Evolutionary conservation across 2,329 filamentous ascomycete species (phyloP).

Genomic region (Rosellinia necatrix): DNA sequence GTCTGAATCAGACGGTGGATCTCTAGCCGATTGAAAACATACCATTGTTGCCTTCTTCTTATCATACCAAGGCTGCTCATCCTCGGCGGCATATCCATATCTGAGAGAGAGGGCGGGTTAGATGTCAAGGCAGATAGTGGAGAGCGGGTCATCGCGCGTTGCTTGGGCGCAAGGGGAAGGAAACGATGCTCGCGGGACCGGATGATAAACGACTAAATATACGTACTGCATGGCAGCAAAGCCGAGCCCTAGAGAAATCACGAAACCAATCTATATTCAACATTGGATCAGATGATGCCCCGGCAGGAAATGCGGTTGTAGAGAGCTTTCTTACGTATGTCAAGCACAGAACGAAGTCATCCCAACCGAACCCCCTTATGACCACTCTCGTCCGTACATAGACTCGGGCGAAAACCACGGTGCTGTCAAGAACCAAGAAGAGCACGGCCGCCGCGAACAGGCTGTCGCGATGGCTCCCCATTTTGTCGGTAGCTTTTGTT

Average conservation of each 20-base stretch:
- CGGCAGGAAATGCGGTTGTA: not conserved
- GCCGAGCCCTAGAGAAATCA: slow-evolving; percentile 36
- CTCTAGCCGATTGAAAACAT: not conserved
- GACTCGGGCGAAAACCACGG: slow-evolving; percentile 35
- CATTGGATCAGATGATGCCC: slow-evolving; percentile 19
- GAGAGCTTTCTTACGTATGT: slow-evolving; percentile 33
- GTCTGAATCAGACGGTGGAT: not conserved
- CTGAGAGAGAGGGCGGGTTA: slow-evolving; percentile 6
- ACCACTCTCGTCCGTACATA: slow-evolving; percentile 39
- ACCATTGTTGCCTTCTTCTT: slow-evolving; percentile 25
- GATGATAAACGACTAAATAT: slow-evolving; percentile 1
- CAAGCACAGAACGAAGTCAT: slow-evolving; percentile 37
- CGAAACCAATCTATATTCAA: slow-evolving; percentile 32
- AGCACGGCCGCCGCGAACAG: slow-evolving; percentile 35
- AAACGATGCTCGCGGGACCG: not conserved
- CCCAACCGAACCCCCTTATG: slow-evolving; percentile 38
- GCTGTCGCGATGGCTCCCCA: slow-evolving; percentile 25
- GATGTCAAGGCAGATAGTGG: not conserved
- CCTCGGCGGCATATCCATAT: slow-evolving; percentile 39
- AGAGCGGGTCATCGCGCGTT: not conserved
- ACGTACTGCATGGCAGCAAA: slow-evolving; percentile 36
- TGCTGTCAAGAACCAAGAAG: slow-evolving; percentile 36
- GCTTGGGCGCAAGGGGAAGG: not conserved
- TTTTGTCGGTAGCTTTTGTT: slow-evolving; percentile 9
- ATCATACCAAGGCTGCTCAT: slow-evolving; percentile 35